Conservation (phyloP, 192 early-diverging fungal species). For the Dissophora ornata region DNA sequence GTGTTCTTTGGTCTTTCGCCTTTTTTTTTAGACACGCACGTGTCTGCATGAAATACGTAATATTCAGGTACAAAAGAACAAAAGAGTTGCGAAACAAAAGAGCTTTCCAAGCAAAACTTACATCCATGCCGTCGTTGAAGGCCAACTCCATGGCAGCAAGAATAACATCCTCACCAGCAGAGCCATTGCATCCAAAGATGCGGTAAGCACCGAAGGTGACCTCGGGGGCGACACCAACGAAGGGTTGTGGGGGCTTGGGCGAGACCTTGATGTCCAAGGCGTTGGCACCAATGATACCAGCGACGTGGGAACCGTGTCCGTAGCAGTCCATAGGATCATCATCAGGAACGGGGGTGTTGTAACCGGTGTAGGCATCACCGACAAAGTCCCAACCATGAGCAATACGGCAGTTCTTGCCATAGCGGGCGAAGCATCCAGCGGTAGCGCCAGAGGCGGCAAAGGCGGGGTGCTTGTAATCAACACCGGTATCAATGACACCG, state of each 20-base stretch:
- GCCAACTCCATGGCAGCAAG: conserved; percentile 68
- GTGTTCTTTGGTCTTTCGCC: no score
- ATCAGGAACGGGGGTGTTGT: conserved; percentile 51
- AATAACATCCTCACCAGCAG: conserved; percentile 64
- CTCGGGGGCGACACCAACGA: conserved; percentile 80
- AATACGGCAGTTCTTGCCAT: conserved; percentile 65
- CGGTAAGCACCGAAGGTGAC: conserved; percentile 74
- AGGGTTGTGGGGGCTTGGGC: conserved; percentile 28
- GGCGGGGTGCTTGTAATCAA: conserved; percentile 70
- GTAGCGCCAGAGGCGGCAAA: conserved; percentile 59
- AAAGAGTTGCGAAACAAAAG: no score
- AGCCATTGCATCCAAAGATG: conserved; percentile 70
- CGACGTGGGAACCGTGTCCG: conserved; percentile 65
- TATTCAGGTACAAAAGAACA: no score
- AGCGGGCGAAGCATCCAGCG: conserved; percentile 69
- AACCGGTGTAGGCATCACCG: conserved; percentile 61
- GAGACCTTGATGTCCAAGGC: conserved; percentile 27
- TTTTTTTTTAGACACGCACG: no score
- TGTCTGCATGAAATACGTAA: no score
- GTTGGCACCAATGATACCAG: conserved; percentile 60
- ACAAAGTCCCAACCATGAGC: conserved; percentile 71
- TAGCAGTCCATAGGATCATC: conserved; percentile 63
- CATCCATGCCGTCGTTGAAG: conserved; percentile 66
- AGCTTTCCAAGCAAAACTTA: no score
- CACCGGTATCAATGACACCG: conserved; percentile 70